Percentiles rank a stretch among this genome's conserved stretches.
Conservation (phyloP, 176 grass and related monocot genomes). For the Zea mays region DNA sequence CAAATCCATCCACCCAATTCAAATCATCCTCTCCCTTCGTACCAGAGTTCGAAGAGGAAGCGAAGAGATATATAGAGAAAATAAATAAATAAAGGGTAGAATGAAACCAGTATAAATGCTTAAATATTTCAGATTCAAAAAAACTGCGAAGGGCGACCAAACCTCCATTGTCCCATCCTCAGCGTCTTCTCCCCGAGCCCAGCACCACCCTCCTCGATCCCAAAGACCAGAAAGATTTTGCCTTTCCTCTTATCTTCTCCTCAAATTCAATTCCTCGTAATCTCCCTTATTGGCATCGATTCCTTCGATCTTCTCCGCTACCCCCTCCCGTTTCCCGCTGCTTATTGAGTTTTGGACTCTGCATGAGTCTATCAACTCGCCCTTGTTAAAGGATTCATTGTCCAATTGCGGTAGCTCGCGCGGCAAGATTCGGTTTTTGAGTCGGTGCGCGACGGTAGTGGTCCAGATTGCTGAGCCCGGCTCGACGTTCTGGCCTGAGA, state of each 20-base stretch:
- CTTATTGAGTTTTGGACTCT: slow-evolving; percentile 22
- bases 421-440: slow-evolving; percentile 30
- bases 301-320: slow-evolving; percentile 14
- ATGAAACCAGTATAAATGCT: slow-evolving; percentile 21
- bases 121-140: slow-evolving; percentile 53
- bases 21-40: not conserved
- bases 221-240: slow-evolving; percentile 41
- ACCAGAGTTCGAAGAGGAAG: not conserved
- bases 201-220: slow-evolving; percentile 32
- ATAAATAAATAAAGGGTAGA: not conserved
- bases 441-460: slow-evolving; percentile 2
- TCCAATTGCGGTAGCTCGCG: slow-evolving; percentile 33
- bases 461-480: slow-evolving; percentile 23
- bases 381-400: not conserved
- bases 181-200: slow-evolving; percentile 39
- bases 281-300: slow-evolving; percentile 29
- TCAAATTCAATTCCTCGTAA: slow-evolving; percentile 1
- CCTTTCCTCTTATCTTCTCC: slow-evolving; percentile 24
- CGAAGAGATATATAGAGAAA: not conserved
- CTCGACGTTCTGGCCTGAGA: slow-evolving; percentile 28
- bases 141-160: slow-evolving; percentile 41
- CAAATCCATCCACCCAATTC: slow-evolving; percentile 5
- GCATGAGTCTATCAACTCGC: slow-evolving; percentile 19
- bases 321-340: slow-evolving; percentile 22
- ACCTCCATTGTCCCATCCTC: slow-evolving; percentile 32